Evolutionary conservation across 495 filamentous ascomycete species (phyloP).

Genomic region (Chaetomium fimeti): DNA sequence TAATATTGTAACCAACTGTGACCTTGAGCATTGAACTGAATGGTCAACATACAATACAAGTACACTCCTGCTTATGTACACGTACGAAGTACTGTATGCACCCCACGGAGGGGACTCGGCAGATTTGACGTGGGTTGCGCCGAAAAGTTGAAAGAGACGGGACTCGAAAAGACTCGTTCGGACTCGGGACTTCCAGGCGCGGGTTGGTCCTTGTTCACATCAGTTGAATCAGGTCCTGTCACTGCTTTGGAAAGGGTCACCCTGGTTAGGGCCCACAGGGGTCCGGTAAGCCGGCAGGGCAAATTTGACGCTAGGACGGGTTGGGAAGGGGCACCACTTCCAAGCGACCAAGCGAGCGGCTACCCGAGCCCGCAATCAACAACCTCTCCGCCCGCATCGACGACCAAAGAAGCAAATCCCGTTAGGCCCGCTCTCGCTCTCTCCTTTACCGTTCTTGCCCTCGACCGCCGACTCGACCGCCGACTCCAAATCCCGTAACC

Average conservation of each 20-base stretch:
- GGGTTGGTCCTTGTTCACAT: background rate
- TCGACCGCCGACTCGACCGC: background rate
- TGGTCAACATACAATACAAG: background rate
- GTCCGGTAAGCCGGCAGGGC: background rate
- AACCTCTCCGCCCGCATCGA: constrained; percentile 26
- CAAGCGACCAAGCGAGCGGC: constrained; percentile 27
- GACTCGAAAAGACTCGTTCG: background rate
- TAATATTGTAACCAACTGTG: background rate
- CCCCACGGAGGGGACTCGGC: no score
- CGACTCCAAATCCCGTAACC: constrained; percentile 5
- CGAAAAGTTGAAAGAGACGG: background rate
- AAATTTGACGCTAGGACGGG: constrained; percentile 20
- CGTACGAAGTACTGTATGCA: background rate
- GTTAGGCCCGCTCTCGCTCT: constrained; percentile 1
- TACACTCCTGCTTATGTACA: no score
- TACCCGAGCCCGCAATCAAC: constrained; percentile 20
- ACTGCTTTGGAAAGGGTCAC: background rate
- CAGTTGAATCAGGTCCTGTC: constrained; percentile 6
- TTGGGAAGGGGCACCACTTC: constrained; percentile 19
- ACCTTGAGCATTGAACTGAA: background rate
- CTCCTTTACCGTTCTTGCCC: background rate
- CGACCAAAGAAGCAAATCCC: constrained; percentile 14
- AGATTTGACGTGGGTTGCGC: background rate
- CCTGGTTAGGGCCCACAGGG: constrained; percentile 10
- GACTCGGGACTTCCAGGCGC: background rate